phyloP scores from a whole-genome alignment of 306 rosid species.

The Oxytropis ochrocephala region DNA sequence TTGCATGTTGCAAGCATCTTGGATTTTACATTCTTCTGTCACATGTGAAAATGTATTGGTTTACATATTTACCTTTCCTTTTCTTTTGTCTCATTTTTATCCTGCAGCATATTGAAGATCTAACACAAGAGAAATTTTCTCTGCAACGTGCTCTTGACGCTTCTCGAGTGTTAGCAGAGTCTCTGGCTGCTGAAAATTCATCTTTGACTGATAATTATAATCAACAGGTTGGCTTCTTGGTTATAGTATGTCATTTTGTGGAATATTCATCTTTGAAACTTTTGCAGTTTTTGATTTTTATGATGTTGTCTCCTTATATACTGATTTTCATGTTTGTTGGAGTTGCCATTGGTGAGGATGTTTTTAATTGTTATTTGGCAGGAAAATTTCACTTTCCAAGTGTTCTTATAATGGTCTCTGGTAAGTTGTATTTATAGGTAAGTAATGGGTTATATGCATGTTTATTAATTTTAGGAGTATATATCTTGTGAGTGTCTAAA shows the following conservation, averaged over 20 bases:
- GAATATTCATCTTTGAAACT: conserved; percentile 1
- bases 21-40: background rate
- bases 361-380: background rate
- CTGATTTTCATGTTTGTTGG: conserved; percentile 11
- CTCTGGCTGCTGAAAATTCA: conserved; percentile 93
- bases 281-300: background rate
- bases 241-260: conserved; percentile 2
- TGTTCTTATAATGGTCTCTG: too few species aligned
- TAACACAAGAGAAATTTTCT: conserved; percentile 89
- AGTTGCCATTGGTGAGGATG: background rate
- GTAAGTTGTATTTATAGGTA: too few species aligned
- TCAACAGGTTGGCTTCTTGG: conserved; percentile 64
- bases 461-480: too few species aligned
- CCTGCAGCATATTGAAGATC: conserved; percentile 92
- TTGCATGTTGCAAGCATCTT: conserved; percentile 1
- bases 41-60: background rate
- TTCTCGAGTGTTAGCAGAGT: conserved; percentile 71
- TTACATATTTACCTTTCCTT: background rate
- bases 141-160: conserved; percentile 87
- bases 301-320: background rate
- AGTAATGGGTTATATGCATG: too few species aligned
- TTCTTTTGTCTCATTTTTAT: background rate
- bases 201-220: conserved; percentile 85
- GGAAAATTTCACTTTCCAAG: too few species aligned
- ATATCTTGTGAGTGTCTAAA: too few species aligned